Conservation (phyloP, 345 rosid species). For the Salix brachista region DNA sequence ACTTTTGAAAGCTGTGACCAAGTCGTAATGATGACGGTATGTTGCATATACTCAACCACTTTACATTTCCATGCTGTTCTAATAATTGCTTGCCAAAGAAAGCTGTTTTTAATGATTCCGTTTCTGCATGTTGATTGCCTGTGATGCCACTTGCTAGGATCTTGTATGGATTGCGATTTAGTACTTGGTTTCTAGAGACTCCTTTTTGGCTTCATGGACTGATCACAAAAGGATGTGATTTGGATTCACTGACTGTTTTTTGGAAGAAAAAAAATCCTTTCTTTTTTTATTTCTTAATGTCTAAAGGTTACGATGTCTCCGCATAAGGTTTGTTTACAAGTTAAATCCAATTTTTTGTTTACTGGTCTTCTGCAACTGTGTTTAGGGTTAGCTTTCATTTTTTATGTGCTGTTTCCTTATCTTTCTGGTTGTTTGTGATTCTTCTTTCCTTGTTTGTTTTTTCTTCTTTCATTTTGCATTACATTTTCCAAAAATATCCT, state of each 20-base stretch:
- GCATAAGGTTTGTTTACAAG: neutral
- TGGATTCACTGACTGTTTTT: slow-evolving; percentile 5
- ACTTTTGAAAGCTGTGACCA: neutral
- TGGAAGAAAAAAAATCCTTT: neutral
- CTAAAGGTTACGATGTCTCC: neutral
- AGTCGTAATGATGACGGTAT: slow-evolving; percentile 1
- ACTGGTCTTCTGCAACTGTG: neutral
- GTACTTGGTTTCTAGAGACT: slow-evolving; percentile 5
- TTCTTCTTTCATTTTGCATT: neutral
- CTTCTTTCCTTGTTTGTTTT: neutral
- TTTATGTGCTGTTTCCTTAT: neutral
- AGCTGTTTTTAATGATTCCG: slow-evolving; percentile 28
- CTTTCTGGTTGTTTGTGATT: neutral
- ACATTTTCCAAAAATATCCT: neutral
- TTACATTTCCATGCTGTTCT: slow-evolving; percentile 16
- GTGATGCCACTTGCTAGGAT: neutral
- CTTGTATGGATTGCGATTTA: neutral
- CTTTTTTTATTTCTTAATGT: neutral
- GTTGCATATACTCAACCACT: slow-evolving; percentile 6
- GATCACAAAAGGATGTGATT: neutral
- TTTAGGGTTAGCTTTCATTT: neutral
- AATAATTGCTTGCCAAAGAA: slow-evolving; percentile 18
- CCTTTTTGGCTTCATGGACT: slow-evolving; percentile 8
- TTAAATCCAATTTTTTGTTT: neutral
- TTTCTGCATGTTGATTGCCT: slow-evolving; percentile 21